Percentiles rank a stretch among this genome's conserved stretches.
phyloP scores from a whole-genome alignment of 2,329 filamentous ascomycete genomes.

The Talaromyces pinophilus region DNA sequence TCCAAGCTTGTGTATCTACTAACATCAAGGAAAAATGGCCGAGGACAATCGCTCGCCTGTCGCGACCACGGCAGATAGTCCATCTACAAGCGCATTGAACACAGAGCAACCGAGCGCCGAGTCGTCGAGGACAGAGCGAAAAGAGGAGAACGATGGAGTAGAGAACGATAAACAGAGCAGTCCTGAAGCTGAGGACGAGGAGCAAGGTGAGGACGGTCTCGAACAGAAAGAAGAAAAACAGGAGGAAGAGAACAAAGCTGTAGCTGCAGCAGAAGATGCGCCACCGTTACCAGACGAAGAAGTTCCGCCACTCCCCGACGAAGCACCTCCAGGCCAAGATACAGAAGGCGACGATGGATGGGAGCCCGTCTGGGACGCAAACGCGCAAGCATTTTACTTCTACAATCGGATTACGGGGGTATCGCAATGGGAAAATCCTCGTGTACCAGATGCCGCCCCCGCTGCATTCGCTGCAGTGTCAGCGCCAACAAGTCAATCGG shows the following conservation, averaged over 20 bases:
- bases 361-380: slow-evolving; percentile 75
- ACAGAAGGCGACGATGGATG: slow-evolving; percentile 66
- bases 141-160: slow-evolving; percentile 2
- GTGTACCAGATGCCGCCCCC: slow-evolving; percentile 56
- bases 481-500: slow-evolving; percentile 25
- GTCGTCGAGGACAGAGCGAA: background rate
- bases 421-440: slow-evolving; percentile 85
- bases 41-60: background rate
- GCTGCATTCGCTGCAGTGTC: slow-evolving; percentile 27
- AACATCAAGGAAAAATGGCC: slow-evolving; percentile 9
- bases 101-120: background rate
- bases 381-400: slow-evolving; percentile 73
- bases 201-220: background rate
- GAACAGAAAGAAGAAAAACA: background rate
- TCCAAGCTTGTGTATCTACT: background rate
- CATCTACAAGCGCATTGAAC: slow-evolving; percentile 2
- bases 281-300: slow-evolving; percentile 47
- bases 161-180: background rate
- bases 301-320: slow-evolving; percentile 54
- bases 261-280: slow-evolving; percentile 36
- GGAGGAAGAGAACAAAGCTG: slow-evolving; percentile 17
- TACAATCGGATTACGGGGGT: slow-evolving; percentile 75
- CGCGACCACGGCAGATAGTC: background rate
- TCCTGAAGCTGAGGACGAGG: background rate
- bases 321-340: slow-evolving; percentile 47